Percentiles rank a stretch among this genome's conserved stretches.
phyloP scores from a whole-genome alignment of 768 basidiomycete species.

The Pleurotus sapidus region DNA sequence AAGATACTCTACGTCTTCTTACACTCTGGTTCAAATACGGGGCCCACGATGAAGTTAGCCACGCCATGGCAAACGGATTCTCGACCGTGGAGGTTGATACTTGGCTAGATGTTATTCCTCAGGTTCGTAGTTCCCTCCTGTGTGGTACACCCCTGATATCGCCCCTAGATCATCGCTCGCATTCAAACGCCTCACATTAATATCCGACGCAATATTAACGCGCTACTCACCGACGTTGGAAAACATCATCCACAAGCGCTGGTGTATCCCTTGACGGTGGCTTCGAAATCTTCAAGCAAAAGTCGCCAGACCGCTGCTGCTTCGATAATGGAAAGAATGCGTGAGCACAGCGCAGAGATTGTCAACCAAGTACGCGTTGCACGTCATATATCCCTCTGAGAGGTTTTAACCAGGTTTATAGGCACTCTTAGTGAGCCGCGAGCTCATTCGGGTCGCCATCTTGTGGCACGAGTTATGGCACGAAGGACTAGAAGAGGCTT shows the following conservation, averaged over 20 bases:
- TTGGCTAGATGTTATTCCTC: constrained; percentile 98
- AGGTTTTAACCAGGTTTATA: constrained; percentile 20
- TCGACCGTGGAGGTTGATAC: constrained; percentile 91
- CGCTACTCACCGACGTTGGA: constrained; percentile 87
- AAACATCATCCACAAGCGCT: constrained; percentile 97
- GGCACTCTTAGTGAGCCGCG: constrained; percentile 87
- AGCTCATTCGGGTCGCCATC: constrained; percentile 95
- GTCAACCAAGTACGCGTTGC: constrained; percentile 70
- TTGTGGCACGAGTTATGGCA: constrained; percentile 99
- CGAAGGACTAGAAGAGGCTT: constrained; percentile 97
- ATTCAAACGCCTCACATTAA: constrained; percentile 92
- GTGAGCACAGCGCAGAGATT: constrained; percentile 82
- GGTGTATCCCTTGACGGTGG: constrained; percentile 94
- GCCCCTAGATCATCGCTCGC: constrained; percentile 86
- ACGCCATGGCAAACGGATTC: constrained; percentile 86
- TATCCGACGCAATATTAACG: constrained; percentile 86
- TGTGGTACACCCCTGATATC: not conserved
- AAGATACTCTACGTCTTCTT: constrained; percentile 89
- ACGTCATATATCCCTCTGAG: too few relatives aligned
- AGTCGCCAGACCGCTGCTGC: constrained; percentile 80
- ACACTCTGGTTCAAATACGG: constrained; percentile 99
- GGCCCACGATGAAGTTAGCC: constrained; percentile 82
- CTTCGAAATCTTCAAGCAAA: constrained; percentile 89
- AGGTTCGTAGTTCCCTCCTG: constrained; percentile 49
- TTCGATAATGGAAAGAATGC: constrained; percentile 89